Evolutionary conservation across 2,329 filamentous ascomycete species (phyloP), one percentile per base, ranked within the genome.

Genomic region (Aspergillus clavatus): DNA sequence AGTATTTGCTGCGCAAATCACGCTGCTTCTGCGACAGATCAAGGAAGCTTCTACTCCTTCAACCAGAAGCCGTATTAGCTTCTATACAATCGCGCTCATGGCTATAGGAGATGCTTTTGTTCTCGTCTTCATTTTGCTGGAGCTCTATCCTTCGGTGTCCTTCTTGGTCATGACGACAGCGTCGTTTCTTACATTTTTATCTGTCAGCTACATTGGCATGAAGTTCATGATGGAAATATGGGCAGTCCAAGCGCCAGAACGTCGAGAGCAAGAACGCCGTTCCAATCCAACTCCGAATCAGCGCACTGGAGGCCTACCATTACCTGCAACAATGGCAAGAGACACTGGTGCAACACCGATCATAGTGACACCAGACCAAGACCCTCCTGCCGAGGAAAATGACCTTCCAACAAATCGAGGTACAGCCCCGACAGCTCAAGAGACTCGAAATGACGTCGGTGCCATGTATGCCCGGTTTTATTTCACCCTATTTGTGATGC

Each of bases 201-300:
- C 77, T 12, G 78, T 82, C 19, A 76, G 77, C 46, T 79, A 80
- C 58, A 78, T 83, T 45, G 80, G 80, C 24, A 81, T 84, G 69
- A 77, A 79, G 42, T 84, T 84, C 53, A 69, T 84, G 57, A 79
- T 82, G 69, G 80, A 83, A 42, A 80, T 84, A n/a, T 84, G 80
- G 81, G 73, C 75, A 16, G 77, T 82, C 2, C 81, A 84, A 57
- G 76, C 64, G 10, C 68, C 68, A 11, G 68, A 71, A 50, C 57
- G 68, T 47, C 62, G 65, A 36, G 66, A 69, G 33, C 55, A 56
- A 44, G 61, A 61, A 38, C 65, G 62, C 40, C 54, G 54, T 10
- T 40, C 52, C 3, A 56, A 41, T 31, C 44, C 49, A 24, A 52
- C 65, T 35, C 45, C 62, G 11, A 56, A 61, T 16, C 55, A 65